Conservation (phyloP, 2,329 filamentous ascomycete species). For the Whalleya microplaca region DNA sequence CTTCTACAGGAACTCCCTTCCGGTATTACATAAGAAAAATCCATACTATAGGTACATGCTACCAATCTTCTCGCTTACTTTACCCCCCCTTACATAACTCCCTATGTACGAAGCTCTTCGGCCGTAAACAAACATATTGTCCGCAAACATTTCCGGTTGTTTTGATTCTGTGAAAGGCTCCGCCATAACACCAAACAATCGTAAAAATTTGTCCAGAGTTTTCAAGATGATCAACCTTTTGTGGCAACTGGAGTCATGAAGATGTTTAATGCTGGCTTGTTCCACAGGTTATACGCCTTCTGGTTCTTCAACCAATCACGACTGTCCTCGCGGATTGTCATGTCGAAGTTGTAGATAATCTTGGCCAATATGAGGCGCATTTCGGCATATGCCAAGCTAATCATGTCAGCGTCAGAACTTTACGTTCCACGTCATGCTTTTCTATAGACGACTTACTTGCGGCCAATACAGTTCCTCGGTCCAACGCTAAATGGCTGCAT, state of each 20-base stretch:
- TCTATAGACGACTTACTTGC: constrained; percentile 17
- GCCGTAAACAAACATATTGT: too few relatives aligned
- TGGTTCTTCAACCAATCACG: neutral
- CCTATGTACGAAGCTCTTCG: too few relatives aligned
- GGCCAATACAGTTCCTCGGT: constrained; percentile 29
- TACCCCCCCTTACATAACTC: too few relatives aligned
- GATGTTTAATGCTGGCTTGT: constrained; percentile 6
- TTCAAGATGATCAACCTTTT: neutral
- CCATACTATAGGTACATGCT: too few relatives aligned
- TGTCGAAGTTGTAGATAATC: constrained; percentile 42
- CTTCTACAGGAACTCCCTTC: too few relatives aligned
- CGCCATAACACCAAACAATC: too few relatives aligned
- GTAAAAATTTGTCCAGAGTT: too few relatives aligned
- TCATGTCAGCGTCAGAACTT: neutral
- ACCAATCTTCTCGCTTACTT: too few relatives aligned
- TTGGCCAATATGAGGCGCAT: constrained; percentile 43
- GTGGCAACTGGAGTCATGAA: neutral
- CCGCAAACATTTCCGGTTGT: too few relatives aligned
- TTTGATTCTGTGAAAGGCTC: too few relatives aligned
- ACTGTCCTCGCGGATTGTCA: neutral
- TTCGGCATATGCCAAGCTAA: constrained; percentile 41
- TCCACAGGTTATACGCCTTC: constrained; percentile 3
- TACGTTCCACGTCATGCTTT: neutral
- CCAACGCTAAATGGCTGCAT: constrained; percentile 31
- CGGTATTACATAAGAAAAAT: too few relatives aligned